Conservation (phyloP, 139 green algal genomes). For the Chlorella sp. region DNA sequence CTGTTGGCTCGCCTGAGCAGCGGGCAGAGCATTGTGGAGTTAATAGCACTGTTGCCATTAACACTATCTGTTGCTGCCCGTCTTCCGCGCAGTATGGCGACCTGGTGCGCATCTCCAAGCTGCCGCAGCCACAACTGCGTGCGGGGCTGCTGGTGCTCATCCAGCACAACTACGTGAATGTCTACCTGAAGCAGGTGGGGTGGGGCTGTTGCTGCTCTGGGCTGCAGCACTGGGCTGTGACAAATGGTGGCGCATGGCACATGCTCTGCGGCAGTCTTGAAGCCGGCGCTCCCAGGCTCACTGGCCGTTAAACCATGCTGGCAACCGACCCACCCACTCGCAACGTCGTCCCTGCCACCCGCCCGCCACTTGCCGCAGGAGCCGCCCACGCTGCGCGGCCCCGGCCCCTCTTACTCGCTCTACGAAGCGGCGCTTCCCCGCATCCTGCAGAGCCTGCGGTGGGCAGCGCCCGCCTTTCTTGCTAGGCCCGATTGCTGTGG, state of each 20-base stretch:
- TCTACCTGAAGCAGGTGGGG: conserved; percentile 50
- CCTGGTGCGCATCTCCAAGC: background rate
- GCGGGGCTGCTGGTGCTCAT: conserved; percentile 70
- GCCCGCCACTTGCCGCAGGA: conserved; percentile 1
- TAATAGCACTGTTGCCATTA: background rate
- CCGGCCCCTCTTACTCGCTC: conserved; percentile 44
- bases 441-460: conserved; percentile 74
- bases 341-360: no score
- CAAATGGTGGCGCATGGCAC: no score
- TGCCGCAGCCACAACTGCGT: conserved; percentile 41
- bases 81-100: conserved; percentile 21
- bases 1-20: no score
- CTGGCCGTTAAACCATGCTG: no score
- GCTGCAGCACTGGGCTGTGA: no score
- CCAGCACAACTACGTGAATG: conserved; percentile 72
- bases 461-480: background rate
- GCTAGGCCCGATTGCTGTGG: background rate
- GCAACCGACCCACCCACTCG: no score
- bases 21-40: background rate
- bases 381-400: conserved; percentile 42
- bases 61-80: background rate
- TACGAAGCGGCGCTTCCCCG: conserved; percentile 59
- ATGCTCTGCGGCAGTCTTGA: no score
- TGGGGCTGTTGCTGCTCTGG: no score
- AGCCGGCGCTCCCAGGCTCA: no score